Percentiles rank a stretch among this genome's conserved stretches.
Conservation (phyloP, 257 asterid genomes). For the Handroanthus guayacan region DNA sequence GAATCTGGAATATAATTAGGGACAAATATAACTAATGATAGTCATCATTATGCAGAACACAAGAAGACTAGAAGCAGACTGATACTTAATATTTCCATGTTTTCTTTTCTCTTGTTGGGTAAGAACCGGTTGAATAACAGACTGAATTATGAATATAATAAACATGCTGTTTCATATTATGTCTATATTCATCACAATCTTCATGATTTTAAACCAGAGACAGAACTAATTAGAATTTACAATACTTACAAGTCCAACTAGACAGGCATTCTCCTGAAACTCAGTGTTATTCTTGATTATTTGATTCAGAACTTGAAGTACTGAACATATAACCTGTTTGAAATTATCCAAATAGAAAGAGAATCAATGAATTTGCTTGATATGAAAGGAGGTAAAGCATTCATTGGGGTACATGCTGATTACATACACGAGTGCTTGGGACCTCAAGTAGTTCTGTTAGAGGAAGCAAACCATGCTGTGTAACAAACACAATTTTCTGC, state of each 20-base stretch:
- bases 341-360: not conserved
- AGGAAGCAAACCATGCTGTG: slow-evolving; percentile 76
- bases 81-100: not conserved
- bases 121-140: not conserved
- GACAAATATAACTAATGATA: not conserved
- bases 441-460: slow-evolving; percentile 69
- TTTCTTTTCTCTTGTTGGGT: not conserved
- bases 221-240: slow-evolving; percentile 13
- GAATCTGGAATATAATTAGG: slow-evolving; percentile 49
- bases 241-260: slow-evolving; percentile 69
- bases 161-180: not conserved
- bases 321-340: slow-evolving; percentile 61
- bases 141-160: not conserved
- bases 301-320: slow-evolving; percentile 69
- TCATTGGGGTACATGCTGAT: slow-evolving; percentile 30
- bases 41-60: not conserved
- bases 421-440: slow-evolving; percentile 65
- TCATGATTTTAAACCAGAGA: slow-evolving; percentile 22
- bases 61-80: not conserved
- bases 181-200: not conserved
- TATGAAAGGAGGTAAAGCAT: not conserved
- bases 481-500: slow-evolving; percentile 66
- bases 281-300: slow-evolving; percentile 69
- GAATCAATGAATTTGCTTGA: not conserved
- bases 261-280: slow-evolving; percentile 74